phyloP scores from a whole-genome alignment of 441 rosid species.

The Brassica balearica region DNA sequence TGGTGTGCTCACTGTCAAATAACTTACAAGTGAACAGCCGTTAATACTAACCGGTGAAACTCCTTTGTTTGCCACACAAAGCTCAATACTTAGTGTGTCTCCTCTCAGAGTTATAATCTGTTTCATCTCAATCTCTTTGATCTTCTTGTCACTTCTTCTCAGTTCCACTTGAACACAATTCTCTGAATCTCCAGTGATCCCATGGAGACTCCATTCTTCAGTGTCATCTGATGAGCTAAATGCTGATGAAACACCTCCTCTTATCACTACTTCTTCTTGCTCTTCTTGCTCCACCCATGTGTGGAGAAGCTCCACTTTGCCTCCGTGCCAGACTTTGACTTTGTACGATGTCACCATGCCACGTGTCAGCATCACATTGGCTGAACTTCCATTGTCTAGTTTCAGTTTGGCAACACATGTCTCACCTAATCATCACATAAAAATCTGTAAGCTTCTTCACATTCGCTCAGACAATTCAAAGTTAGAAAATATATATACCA shows the following conservation, averaged over 20 bases:
- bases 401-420: slow-evolving; percentile 67
- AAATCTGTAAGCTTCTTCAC: background rate
- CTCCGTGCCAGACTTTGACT: slow-evolving; percentile 85
- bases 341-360: slow-evolving; percentile 87
- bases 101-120: slow-evolving; percentile 57
- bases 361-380: slow-evolving; percentile 67
- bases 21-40: slow-evolving; percentile 64
- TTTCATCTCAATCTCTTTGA: slow-evolving; percentile 58
- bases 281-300: slow-evolving; percentile 73
- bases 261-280: slow-evolving; percentile 55
- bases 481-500: slow-evolving; percentile 26
- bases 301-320: slow-evolving; percentile 73
- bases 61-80: slow-evolving; percentile 55
- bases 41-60: slow-evolving; percentile 49
- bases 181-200: slow-evolving; percentile 64
- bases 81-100: slow-evolving; percentile 65
- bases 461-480: background rate
- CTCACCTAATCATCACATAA: slow-evolving; percentile 46
- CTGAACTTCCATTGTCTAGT: slow-evolving; percentile 69
- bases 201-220: slow-evolving; percentile 56
- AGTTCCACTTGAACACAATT: slow-evolving; percentile 58
- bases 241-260: slow-evolving; percentile 77
- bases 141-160: slow-evolving; percentile 54
- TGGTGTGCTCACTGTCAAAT: slow-evolving; percentile 86
- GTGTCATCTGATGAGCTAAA: slow-evolving; percentile 52